phyloP scores from a whole-genome alignment of 768 basidiomycete genomes.

The Auriscalpium orientale region DNA sequence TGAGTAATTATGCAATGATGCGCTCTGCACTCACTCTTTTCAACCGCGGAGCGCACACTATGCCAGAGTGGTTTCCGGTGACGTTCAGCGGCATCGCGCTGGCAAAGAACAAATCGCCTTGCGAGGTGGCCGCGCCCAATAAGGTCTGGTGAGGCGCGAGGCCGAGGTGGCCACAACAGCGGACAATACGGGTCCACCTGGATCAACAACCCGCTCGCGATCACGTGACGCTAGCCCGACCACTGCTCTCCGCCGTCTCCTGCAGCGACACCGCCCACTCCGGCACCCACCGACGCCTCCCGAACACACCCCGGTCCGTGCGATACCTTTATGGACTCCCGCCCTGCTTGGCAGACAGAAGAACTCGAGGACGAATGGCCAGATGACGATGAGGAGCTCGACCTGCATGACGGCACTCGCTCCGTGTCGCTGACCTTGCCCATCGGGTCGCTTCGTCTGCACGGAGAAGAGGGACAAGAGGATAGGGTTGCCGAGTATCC shows the following conservation, averaged over 20 bases:
- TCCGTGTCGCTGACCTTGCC: conserved; percentile 35
- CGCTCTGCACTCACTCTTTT: too few relatives aligned
- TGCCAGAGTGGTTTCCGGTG: too few relatives aligned
- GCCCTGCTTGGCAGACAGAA: conserved; percentile 80
- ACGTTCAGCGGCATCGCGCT: too few relatives aligned
- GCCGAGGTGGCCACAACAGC: neutral
- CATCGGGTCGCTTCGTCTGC: conserved; percentile 42
- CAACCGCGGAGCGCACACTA: too few relatives aligned
- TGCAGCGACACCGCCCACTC: too few relatives aligned
- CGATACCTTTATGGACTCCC: neutral
- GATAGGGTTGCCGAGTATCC: conserved; percentile 2
- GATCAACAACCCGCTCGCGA: neutral
- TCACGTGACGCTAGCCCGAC: neutral
- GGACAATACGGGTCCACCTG: neutral
- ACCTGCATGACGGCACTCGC: conserved; percentile 24
- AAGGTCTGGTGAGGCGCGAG: neutral
- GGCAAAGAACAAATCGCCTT: too few relatives aligned
- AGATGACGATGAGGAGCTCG: conserved; percentile 45
- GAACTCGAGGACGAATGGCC: conserved; percentile 92
- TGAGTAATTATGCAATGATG: too few relatives aligned
- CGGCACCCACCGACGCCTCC: too few relatives aligned
- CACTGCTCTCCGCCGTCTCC: too few relatives aligned
- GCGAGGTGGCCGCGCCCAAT: neutral
- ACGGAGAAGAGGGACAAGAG: conserved; percentile 22
- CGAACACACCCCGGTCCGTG: too few relatives aligned